These are phyloP conservation scores for Zasmidium angulare DNA, from an alignment of 2,329 filamentous ascomycete species.

Conservation along the genomic window DNA sequence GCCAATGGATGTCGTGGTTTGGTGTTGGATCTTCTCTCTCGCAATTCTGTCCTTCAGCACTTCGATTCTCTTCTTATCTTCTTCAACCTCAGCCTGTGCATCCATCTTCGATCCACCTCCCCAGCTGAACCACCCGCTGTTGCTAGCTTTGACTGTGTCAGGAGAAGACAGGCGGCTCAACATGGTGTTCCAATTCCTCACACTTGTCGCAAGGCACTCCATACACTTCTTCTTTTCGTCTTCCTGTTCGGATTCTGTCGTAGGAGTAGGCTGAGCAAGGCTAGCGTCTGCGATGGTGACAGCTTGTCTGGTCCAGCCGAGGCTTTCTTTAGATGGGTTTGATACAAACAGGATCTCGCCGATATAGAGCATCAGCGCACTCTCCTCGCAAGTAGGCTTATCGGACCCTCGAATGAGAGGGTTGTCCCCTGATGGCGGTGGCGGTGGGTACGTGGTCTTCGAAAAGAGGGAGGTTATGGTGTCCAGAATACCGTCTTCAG, in stretches of 20 bases:
- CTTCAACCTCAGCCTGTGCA: neutral
- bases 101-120: neutral
- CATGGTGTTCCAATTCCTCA: slow-evolving; percentile 84
- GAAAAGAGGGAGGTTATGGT: slow-evolving; percentile 32
- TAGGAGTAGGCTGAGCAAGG: slow-evolving; percentile 29
- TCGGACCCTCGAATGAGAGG: slow-evolving; percentile 63
- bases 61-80: slow-evolving; percentile 8
- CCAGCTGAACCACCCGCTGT: slow-evolving; percentile 1
- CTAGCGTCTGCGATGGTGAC: slow-evolving; percentile 72
- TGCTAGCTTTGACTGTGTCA: neutral
- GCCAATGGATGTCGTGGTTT: no score
- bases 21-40: neutral
- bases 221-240: slow-evolving; percentile 57
- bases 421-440: slow-evolving; percentile 68
- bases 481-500: slow-evolving; percentile 20
- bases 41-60: slow-evolving; percentile 13
- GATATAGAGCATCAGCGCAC: slow-evolving; percentile 82
- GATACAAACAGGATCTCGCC: slow-evolving; percentile 84
- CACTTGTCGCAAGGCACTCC: slow-evolving; percentile 72
- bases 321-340: slow-evolving; percentile 56
- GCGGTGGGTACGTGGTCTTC: slow-evolving; percentile 60
- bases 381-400: slow-evolving; percentile 70
- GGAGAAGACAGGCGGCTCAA: slow-evolving; percentile 41
- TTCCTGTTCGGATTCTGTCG: slow-evolving; percentile 4
- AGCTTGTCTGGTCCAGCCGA: slow-evolving; percentile 87